Base-by-base conservation (phyloP, 306 rosid genomes). In the Rosa rugosa region DNA sequence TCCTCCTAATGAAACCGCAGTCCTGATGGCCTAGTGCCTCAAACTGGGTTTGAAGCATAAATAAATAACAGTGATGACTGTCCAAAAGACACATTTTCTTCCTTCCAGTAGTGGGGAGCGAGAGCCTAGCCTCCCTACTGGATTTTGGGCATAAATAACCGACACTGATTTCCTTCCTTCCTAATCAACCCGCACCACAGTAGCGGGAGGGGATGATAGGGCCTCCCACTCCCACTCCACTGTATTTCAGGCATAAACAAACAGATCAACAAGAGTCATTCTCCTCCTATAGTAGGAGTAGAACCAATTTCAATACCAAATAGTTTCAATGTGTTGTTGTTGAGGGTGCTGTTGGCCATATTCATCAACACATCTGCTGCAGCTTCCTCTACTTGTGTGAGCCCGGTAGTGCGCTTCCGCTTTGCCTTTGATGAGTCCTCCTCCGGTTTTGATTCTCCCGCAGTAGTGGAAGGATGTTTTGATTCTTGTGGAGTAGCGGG, bases 341-440 rank as follows among this genome's bases (percentile, higher is more conserved):
- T 38, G 71, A 38, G 22, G 47, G 71, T 38, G 71, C 8, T 38
- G 71, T 66, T 66, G 47, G 71, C 71, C 71, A 66, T 66, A 38
- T 10, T 38, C 71, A 66, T 66, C 47, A 66, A 66, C 13, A 66
- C 71, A 66, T 66, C 71, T 66, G 71, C 71, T 17, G 71, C 71
- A 17, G 71, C 71, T 9, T 66, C 27, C 46, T 66, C 71, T 18
- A 66, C 47, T 40, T 17, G 71, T 38, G 71, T 66, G 46, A 66
- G 25, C 14, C 25, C 71, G 8, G 23, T 40, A 40, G 11, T 17
- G 25, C 14, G 25, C 27, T n/a, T 38, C 25, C 47, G 14, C 47
- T 36, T 66, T 40, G 25, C 71, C 47, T 36, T 38, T 38, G 47
- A 38, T 17, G 71, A 17, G 44, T 66, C 71, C 27, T 38, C 71